A percentile compares a stretch with the other conserved stretches of the same genome.
These are phyloP conservation scores for Fusarium continuum DNA, from an alignment of 2,329 filamentous ascomycete species.

Conservation along the genomic window DNA sequence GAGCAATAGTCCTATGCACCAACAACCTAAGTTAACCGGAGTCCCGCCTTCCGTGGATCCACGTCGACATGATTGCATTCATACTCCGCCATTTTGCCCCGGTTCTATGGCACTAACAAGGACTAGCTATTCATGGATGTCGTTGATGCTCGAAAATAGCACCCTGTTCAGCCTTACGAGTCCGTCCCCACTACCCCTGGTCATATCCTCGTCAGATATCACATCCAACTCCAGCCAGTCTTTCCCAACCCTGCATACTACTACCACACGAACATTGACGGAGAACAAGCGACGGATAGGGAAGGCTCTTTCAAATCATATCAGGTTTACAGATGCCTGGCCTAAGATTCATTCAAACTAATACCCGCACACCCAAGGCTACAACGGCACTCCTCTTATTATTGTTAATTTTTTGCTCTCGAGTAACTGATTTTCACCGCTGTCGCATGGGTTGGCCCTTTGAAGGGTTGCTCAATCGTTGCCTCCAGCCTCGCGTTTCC, in stretches of 20 bases:
- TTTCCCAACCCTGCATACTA: slow-evolving; percentile 11
- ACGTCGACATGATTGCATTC: slow-evolving; percentile 16
- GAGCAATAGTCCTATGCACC: slow-evolving; percentile 23
- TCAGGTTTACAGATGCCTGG: background rate
- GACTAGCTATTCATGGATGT: slow-evolving; percentile 7
- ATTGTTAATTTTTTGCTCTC: slow-evolving; percentile 1
- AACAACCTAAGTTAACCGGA: slow-evolving; percentile 1
- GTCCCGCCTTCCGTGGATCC: slow-evolving; percentile 13
- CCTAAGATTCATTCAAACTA: slow-evolving; percentile 1
- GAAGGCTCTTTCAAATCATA: slow-evolving; percentile 20
- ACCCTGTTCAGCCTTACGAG: slow-evolving; percentile 45
- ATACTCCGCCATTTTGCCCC: slow-evolving; percentile 24
- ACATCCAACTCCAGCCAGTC: slow-evolving; percentile 3
- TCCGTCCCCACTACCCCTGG: slow-evolving; percentile 31
- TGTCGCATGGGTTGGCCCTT: slow-evolving; percentile 2
- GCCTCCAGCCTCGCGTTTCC: slow-evolving; percentile 20
- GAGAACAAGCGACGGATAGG: slow-evolving; percentile 15
- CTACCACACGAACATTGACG: slow-evolving; percentile 3
- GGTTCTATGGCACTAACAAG: slow-evolving; percentile 12
- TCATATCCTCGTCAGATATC: slow-evolving; percentile 29
- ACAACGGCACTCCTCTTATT: slow-evolving; percentile 12
- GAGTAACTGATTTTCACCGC: background rate
- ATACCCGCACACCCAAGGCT: background rate
- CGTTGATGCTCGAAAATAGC: slow-evolving; percentile 26
- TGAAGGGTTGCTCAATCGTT: slow-evolving; percentile 3